Percentiles rank a stretch among this genome's conserved stretches.
phyloP scores from a whole-genome alignment of 306 rosid genomes.

The Mimosa pudica region DNA sequence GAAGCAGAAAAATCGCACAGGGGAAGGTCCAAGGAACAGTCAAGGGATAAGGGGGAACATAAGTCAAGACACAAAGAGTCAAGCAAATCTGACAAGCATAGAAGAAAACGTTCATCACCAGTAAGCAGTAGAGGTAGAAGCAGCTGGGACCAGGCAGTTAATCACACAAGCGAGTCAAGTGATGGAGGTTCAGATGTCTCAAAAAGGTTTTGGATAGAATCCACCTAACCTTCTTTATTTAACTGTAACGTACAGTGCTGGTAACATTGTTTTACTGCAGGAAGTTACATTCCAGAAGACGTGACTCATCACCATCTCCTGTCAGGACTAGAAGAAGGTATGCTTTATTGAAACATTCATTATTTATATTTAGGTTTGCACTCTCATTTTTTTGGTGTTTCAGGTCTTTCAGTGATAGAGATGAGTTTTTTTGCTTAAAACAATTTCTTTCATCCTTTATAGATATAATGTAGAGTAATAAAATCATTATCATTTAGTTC shows the following conservation, averaged over 20 bases:
- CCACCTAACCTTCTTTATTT: conserved; percentile 24
- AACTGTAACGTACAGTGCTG: conserved; percentile 34
- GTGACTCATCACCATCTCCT: conserved; percentile 78
- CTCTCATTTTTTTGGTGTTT: conserved; percentile 30
- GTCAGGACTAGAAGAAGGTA: conserved; percentile 92
- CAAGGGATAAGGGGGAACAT: conserved; percentile 71
- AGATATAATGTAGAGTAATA: conserved; percentile 11
- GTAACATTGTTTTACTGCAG: conserved; percentile 53
- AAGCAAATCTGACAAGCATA: conserved; percentile 64
- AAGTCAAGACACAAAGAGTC: conserved; percentile 65
- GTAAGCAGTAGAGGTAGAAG: conserved; percentile 71
- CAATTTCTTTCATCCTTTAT: conserved; percentile 23
- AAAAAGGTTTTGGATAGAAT: conserved; percentile 60
- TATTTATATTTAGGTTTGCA: conserved; percentile 36
- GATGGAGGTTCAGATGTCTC: conserved; percentile 80
- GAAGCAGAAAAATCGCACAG: conserved; percentile 61
- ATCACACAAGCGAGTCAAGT: conserved; percentile 63
- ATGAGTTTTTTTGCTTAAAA: conserved; percentile 31
- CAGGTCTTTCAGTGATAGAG: conserved; percentile 28
- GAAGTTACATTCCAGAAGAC: conserved; percentile 77
- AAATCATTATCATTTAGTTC: conserved; percentile 4
- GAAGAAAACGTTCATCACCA: conserved; percentile 73
- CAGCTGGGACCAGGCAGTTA: conserved; percentile 55
- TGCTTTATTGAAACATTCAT: conserved; percentile 39
- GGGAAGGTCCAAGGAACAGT: conserved; percentile 54